Conservation (phyloP, 805 yeast genomes). For the Kuraishia cidri region DNA sequence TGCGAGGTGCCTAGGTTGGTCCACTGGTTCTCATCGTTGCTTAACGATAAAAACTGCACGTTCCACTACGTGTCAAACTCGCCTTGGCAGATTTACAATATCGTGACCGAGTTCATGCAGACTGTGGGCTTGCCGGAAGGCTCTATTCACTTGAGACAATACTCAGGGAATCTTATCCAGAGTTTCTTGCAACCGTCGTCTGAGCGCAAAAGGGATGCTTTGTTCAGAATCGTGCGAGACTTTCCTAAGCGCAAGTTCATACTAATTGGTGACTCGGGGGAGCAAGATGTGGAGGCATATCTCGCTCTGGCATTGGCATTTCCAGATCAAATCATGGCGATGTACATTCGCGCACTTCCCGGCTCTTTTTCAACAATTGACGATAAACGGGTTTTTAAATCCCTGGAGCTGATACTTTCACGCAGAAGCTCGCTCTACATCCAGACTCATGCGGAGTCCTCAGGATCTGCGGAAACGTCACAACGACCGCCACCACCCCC, state of each 20-base stretch:
- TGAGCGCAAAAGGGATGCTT: conserved; percentile 63
- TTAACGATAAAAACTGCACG: conserved; percentile 31
- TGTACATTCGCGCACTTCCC: conserved; percentile 73
- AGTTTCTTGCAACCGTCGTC: conserved; percentile 84
- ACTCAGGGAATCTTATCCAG: conserved; percentile 72
- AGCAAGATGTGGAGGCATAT: conserved; percentile 90
- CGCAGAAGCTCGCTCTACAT: not conserved
- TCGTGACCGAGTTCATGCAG: conserved; percentile 47
- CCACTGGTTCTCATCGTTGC: conserved; percentile 57
- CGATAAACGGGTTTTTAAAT: conserved; percentile 18
- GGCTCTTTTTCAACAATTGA: conserved; percentile 55
- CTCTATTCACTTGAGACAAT: conserved; percentile 81
- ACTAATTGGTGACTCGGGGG: conserved; percentile 93
- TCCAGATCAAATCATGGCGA: conserved; percentile 62
- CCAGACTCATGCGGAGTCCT: not conserved
- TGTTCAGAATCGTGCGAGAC: conserved; percentile 56
- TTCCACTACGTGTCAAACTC: conserved; percentile 93
- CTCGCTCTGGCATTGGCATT: conserved; percentile 50
- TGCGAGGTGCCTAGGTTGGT: conserved; percentile 72
- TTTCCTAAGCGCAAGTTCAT: conserved; percentile 75
- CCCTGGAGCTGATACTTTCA: conserved; percentile 9
- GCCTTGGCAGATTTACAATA: conserved; percentile 80
- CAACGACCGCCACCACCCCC: conserved; percentile 1
- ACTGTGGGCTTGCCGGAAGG: conserved; percentile 61
- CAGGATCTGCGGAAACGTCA: conserved; percentile 6